Conservation (phyloP, 106 monocot genomes). For the Platanthera zijinensis region DNA sequence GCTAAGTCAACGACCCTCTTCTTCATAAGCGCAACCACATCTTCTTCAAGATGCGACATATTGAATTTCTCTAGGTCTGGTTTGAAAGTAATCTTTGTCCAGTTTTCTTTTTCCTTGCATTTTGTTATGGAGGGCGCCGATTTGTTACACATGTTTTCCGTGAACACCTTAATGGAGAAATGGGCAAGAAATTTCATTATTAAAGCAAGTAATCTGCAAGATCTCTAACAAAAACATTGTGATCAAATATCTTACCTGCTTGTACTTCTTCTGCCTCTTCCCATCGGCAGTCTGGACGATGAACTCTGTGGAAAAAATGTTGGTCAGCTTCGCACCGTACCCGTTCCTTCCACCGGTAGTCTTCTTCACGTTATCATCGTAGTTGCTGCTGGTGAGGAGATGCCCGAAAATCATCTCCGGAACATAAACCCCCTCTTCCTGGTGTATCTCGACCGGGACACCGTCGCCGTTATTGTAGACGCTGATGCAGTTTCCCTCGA, state of each 20-base stretch:
- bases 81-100: slow-evolving; percentile 92
- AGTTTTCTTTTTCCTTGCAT: slow-evolving; percentile 78
- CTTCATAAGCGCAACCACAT: slow-evolving; percentile 92
- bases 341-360: slow-evolving; percentile 98
- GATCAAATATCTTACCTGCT: slow-evolving; percentile 47
- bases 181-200: neutral
- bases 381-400: slow-evolving; percentile 92
- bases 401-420: slow-evolving; percentile 98
- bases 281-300: slow-evolving; percentile 85
- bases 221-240: neutral
- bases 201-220: neutral
- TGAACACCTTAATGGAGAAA: slow-evolving; percentile 50
- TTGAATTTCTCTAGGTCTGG: slow-evolving; percentile 90
- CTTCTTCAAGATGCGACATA: slow-evolving; percentile 80
- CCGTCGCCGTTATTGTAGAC: slow-evolving; percentile 95
- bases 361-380: slow-evolving; percentile 89
- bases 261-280: slow-evolving; percentile 82
- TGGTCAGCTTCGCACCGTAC: slow-evolving; percentile 92
- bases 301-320: slow-evolving; percentile 96
- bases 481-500: slow-evolving; percentile 45
- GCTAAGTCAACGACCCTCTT: slow-evolving; percentile 87
- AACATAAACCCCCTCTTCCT: slow-evolving; percentile 91
- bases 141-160: slow-evolving; percentile 78
- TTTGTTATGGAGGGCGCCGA: slow-evolving; percentile 68
- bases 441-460: slow-evolving; percentile 91